Percentiles rank a stretch among this genome's conserved stretches.
These are phyloP conservation scores for Nepenthes gracilis DNA, from an alignment of 148 eudicot species.

Conservation along the genomic window DNA sequence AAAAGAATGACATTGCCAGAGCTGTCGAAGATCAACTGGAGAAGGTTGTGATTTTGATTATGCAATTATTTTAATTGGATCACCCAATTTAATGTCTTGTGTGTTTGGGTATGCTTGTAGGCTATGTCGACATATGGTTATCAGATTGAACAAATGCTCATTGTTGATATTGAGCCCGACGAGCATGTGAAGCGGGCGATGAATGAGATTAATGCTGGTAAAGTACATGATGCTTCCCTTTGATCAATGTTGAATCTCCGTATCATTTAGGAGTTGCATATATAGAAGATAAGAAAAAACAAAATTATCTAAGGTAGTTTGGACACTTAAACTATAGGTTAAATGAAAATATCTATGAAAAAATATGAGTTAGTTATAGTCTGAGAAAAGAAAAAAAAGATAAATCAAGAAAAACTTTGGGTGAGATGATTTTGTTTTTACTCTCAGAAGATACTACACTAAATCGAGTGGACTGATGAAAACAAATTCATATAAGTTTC, in stretches of 20 bases:
- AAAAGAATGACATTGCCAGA: slow-evolving; percentile 60
- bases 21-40: slow-evolving; percentile 63
- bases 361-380: no score
- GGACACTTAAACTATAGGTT: no score
- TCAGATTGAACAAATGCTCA: slow-evolving; percentile 65
- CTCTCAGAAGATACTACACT: no score
- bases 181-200: slow-evolving; percentile 68
- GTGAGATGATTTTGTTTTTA: no score
- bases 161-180: slow-evolving; percentile 71
- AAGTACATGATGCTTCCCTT: background rate
- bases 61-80: background rate
- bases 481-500: no score
- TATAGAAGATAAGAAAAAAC: no score
- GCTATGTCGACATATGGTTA: slow-evolving; percentile 78
- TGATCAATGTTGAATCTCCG: background rate
- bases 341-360: no score
- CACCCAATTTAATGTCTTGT: background rate
- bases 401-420: no score
- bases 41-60: slow-evolving; percentile 21
- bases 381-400: no score
- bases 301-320: no score
- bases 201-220: slow-evolving; percentile 90
- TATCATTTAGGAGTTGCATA: no score
- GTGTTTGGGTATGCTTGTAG: slow-evolving; percentile 12
- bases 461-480: no score